Percentiles rank a stretch among this genome's conserved stretches.
phyloP scores from a whole-genome alignment of 2,329 filamentous ascomycete species.

The Aureobasidium sp. region DNA sequence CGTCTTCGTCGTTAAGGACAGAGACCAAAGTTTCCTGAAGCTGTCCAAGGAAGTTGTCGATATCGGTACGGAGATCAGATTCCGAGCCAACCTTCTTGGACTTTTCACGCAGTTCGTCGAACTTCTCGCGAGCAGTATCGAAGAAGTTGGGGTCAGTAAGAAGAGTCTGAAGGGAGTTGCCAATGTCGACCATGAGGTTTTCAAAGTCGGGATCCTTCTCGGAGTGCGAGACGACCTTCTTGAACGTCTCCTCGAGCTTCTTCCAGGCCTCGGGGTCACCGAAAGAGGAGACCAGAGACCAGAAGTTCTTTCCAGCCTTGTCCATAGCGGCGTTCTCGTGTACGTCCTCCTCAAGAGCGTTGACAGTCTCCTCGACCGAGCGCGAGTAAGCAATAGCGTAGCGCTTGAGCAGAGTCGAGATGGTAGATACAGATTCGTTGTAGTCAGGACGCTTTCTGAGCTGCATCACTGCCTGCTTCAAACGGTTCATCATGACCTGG shows the following conservation, averaged over 20 bases:
- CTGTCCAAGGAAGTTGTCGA: constrained; percentile 64
- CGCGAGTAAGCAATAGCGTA: constrained; percentile 73
- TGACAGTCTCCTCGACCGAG: constrained; percentile 58
- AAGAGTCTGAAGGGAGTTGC: constrained; percentile 67
- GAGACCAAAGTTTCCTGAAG: constrained; percentile 59
- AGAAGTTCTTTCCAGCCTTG: constrained; percentile 68
- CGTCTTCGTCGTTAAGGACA: constrained; percentile 61
- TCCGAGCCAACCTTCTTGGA: constrained; percentile 52
- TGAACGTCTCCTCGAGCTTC: constrained; percentile 59
- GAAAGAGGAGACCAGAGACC: constrained; percentile 71
- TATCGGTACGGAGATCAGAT: constrained; percentile 61
- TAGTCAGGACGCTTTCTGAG: constrained; percentile 74
- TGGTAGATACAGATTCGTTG: constrained; percentile 71
- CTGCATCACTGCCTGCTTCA: constrained; percentile 68
- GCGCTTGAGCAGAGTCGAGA: constrained; percentile 66
- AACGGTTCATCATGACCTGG: constrained; percentile 61
- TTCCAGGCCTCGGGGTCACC: constrained; percentile 69
- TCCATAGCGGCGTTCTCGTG: constrained; percentile 67
- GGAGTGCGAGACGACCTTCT: constrained; percentile 63
- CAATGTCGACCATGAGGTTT: constrained; percentile 62
- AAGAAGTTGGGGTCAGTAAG: constrained; percentile 82
- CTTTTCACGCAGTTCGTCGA: constrained; percentile 51
- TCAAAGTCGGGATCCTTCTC: constrained; percentile 77
- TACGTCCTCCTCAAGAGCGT: constrained; percentile 61
- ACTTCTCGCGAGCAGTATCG: constrained; percentile 61